Percentiles rank a stretch among this genome's conserved stretches.
Conservation (phyloP, 139 green algal genomes). For the Tetratostichococcus sp. region DNA sequence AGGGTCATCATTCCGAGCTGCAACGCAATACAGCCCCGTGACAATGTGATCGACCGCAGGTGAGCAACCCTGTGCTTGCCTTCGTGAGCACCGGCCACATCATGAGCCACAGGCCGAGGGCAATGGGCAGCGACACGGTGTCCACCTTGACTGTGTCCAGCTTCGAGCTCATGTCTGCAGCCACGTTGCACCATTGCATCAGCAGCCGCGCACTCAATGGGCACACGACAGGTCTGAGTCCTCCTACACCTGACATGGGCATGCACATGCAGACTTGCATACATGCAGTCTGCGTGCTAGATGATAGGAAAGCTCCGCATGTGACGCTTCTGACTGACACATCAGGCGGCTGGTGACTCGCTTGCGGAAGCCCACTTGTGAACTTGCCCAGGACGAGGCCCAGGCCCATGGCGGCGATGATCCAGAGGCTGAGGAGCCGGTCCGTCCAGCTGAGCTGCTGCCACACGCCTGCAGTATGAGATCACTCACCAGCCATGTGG, state of each 20-base stretch:
- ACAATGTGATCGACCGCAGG: no score
- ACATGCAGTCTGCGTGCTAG: neutral
- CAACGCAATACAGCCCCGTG: no score
- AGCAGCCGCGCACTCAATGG: no score
- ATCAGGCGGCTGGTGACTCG: no score
- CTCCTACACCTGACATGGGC: neutral
- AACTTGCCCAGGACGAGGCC: slow-evolving; percentile 33
- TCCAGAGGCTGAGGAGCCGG: slow-evolving; percentile 41
- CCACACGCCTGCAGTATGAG: slow-evolving; percentile 1
- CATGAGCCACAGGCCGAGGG: slow-evolving; percentile 51
- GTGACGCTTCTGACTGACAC: no score
- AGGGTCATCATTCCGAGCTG: no score
- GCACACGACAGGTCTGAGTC: neutral
- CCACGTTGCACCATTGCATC: no score
- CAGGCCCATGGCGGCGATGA: slow-evolving; percentile 37
- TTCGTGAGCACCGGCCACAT: slow-evolving; percentile 48
- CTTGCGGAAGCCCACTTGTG: neutral
- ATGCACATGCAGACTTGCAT: neutral
- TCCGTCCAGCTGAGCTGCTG: slow-evolving; percentile 33
- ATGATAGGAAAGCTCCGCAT: no score
- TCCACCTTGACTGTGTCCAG: slow-evolving; percentile 20
- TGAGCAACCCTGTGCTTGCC: neutral
- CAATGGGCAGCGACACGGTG: slow-evolving; percentile 40
- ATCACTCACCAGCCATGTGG: no score
- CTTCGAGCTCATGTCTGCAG: neutral